Evolutionary conservation across 805 yeast species (phyloP).

Genomic region (Candida sithepensis): DNA sequence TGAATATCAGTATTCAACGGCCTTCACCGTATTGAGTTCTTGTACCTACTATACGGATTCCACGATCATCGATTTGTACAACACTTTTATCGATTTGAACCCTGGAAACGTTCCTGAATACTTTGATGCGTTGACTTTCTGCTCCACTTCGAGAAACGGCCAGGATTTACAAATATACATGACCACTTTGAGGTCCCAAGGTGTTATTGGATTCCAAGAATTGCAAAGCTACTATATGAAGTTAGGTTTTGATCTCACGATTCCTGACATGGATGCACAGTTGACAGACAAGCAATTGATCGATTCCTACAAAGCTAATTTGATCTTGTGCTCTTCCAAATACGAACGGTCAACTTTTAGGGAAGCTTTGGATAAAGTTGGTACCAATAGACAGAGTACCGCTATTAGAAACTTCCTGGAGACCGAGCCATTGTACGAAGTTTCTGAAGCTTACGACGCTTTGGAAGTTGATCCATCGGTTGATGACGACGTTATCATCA

Average conservation of each 20-base stretch:
- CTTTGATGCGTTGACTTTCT: conserved; percentile 51
- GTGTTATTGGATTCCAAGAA: conserved; percentile 50
- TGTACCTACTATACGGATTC: conserved; percentile 48
- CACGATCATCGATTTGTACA: conserved; percentile 45
- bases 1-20: conserved; percentile 18
- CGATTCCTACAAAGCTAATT: conserved; percentile 23
- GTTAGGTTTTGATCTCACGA: conserved; percentile 27
- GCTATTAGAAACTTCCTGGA: conserved; percentile 35
- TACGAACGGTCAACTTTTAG: conserved; percentile 31
- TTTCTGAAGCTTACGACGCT: conserved; percentile 46
- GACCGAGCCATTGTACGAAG: conserved; percentile 44
- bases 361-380: conserved; percentile 37
- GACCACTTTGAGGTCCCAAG: conserved; percentile 46
- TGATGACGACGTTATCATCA: conserved; percentile 68
- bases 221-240: conserved; percentile 24
- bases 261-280: conserved; percentile 15
- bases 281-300: conserved; percentile 28
- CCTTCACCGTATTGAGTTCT: conserved; percentile 43
- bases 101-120: conserved; percentile 44
- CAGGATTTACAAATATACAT: conserved; percentile 43
- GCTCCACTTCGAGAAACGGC: conserved; percentile 47
- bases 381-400: conserved; percentile 35
- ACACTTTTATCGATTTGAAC: conserved; percentile 39
- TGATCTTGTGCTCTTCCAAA: conserved; percentile 20
- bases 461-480: conserved; percentile 50